A percentile compares a stretch with the other conserved stretches of the same genome.
Conservation (phyloP, 441 rosid genomes). For the Monsonia emarginata region DNA sequence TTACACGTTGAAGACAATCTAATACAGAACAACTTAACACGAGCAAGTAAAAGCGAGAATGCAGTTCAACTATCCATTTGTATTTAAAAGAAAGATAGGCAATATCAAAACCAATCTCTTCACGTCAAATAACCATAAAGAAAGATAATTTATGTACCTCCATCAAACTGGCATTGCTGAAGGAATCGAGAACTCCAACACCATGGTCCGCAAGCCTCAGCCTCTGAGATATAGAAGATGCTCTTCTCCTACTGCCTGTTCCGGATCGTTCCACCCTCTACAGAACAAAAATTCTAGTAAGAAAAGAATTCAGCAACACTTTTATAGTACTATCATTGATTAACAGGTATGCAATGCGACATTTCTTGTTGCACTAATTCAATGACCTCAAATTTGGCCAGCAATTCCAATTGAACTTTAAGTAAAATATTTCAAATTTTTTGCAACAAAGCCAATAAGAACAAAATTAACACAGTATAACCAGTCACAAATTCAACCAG, state of each 20-base stretch:
- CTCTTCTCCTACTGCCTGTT: slow-evolving; percentile 67
- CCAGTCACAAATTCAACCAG: too few species aligned
- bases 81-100: not conserved
- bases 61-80: too few species aligned
- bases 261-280: slow-evolving; percentile 83
- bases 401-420: not conserved
- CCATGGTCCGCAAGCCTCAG: slow-evolving; percentile 49
- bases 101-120: not conserved
- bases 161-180: slow-evolving; percentile 78
- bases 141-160: slow-evolving; percentile 42
- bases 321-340: too few species aligned
- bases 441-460: too few species aligned
- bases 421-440: not conserved
- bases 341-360: too few species aligned
- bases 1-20: not conserved
- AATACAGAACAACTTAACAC: not conserved
- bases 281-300: slow-evolving; percentile 17
- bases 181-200: slow-evolving; percentile 48
- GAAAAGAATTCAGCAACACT: not conserved
- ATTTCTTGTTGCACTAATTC: not conserved
- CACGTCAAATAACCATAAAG: not conserved
- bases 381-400: not conserved
- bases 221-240: slow-evolving; percentile 49
- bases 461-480: too few species aligned
- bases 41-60: too few species aligned